phyloP scores from a whole-genome alignment of 2,329 filamentous ascomycete species.

The Botrytis galanthina region DNA sequence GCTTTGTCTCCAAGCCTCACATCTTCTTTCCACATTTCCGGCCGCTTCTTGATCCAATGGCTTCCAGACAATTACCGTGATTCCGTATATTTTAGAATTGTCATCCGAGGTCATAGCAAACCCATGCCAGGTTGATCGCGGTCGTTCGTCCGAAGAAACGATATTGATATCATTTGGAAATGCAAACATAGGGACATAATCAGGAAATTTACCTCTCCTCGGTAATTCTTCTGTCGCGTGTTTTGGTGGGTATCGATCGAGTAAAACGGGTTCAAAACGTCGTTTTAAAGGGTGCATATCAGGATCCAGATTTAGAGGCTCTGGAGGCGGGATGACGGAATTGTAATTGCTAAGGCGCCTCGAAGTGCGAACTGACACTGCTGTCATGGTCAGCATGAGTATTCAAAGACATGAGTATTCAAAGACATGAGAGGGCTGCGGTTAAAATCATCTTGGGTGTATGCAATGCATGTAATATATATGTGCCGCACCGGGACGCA shows the following conservation, averaged over 20 bases:
- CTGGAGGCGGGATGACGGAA: slow-evolving; percentile 90
- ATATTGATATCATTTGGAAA: slow-evolving; percentile 24
- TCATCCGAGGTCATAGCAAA: slow-evolving; percentile 97
- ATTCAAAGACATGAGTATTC: neutral
- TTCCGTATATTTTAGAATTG: slow-evolving; percentile 86
- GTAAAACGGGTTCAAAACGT: slow-evolving; percentile 90
- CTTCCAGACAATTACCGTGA: slow-evolving; percentile 90
- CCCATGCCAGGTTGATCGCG: slow-evolving; percentile 96
- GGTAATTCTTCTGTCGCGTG: slow-evolving; percentile 76
- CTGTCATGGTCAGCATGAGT: slow-evolving; percentile 28
- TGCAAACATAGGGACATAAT: slow-evolving; percentile 70
- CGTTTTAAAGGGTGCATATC: slow-evolving; percentile 95
- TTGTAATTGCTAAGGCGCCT: slow-evolving; percentile 96
- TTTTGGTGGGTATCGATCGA: slow-evolving; percentile 90
- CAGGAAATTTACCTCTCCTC: slow-evolving; percentile 82
- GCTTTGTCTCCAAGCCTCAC: slow-evolving; percentile 78
- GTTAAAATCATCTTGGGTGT: slow-evolving; percentile 17
- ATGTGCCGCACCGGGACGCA: slow-evolving; percentile 3
- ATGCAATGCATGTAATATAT: slow-evolving; percentile 16
- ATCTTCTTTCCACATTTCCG: slow-evolving; percentile 77
- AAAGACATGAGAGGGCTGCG: neutral
- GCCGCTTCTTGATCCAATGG: slow-evolving; percentile 79
- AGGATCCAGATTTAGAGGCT: slow-evolving; percentile 83
- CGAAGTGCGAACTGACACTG: slow-evolving; percentile 73
- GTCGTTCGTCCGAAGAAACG: slow-evolving; percentile 47